Base-by-base conservation (phyloP, 2,329 filamentous ascomycete genomes). In the Thermomyces lanuginosus region DNA sequence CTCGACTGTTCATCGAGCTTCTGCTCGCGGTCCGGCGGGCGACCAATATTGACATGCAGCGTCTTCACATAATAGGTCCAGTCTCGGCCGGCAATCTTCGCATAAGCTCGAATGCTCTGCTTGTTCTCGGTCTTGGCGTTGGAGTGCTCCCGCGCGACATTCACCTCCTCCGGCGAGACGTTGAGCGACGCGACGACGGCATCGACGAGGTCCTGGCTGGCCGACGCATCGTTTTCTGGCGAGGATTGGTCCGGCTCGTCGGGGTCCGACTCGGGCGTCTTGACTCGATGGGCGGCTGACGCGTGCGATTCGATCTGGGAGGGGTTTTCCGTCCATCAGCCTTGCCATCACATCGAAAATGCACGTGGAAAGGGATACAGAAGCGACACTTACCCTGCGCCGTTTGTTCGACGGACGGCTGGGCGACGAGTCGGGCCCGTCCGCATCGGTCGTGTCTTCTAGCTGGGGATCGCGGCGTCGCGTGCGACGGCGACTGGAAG, bases 21-120 rank as follows among this genome's bases (percentile, higher is more conserved):
- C 35, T 45, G 52, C 28, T 60, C 55, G 27, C 51, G 50, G 34
- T 63, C 60, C 9, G 59, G 58, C 22, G 59, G 56, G 26, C 60
- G 57, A 8, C 60, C 60, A 30, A 64, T 61, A 32, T 58, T 61
- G 37, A 63, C 48, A 36, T 56, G 48, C 22, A 60, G 44, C n/a
- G 51, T 52, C 32, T 60, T 56, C 32, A 63, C 57, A 40, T 61
- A 64, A 37, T 62, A 64, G 10, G 61, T 63, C 60, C 60, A 64
- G 35, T 59, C 55, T 35, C 56, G 51, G 28, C 60, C 60, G 26
- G 58, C 59, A 31, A 64, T 58, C 38, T 62, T 63, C 14, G 60
- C 60, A 37, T 61, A 64, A 17, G 60, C 60, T 28, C 54, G 52
- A 31, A 63, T 54, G 24, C 56, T 60, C 33, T 57, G 49, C 29